Conservation (phyloP, 2,329 filamentous ascomycete species). For the Arthrobotrys conoides region DNA sequence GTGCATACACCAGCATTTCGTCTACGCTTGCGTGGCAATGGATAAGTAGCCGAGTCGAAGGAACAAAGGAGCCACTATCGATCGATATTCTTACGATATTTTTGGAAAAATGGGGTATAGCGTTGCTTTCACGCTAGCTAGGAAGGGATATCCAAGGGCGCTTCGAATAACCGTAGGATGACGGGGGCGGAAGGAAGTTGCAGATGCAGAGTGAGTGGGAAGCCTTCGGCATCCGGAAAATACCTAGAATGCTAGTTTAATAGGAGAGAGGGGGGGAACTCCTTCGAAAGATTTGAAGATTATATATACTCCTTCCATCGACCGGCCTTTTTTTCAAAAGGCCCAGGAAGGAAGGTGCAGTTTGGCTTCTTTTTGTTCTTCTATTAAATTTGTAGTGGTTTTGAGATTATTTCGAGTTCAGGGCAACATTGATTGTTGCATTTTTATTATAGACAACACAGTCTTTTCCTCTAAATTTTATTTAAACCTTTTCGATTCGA, state of each 20-base stretch:
- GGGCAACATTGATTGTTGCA: slow-evolving; percentile 22
- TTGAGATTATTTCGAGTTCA: not conserved
- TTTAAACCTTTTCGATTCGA: no score
- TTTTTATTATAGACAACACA: slow-evolving; percentile 2
- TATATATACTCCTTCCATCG: slow-evolving; percentile 16
- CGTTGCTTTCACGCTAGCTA: slow-evolving; percentile 7
- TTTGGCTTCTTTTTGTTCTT: not conserved
- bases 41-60: slow-evolving; percentile 15
- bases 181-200: slow-evolving; percentile 25
- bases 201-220: not conserved
- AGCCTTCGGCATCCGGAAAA: slow-evolving; percentile 28
- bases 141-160: slow-evolving; percentile 26
- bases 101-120: not conserved
- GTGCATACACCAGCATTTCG: slow-evolving; percentile 2
- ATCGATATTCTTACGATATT: not conserved
- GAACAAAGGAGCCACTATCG: slow-evolving; percentile 2
- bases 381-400: no score
- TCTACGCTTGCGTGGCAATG: slow-evolving; percentile 29
- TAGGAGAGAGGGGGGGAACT: slow-evolving; percentile 14
- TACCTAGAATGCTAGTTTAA: not conserved
- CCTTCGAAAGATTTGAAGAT: not conserved
- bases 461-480: not conserved
- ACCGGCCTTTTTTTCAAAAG: not conserved
- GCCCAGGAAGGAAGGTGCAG: slow-evolving; percentile 22
- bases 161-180: slow-evolving; percentile 42